phyloP scores from a whole-genome alignment of 176 grass and related monocot species.

The Musa beccarii region DNA sequence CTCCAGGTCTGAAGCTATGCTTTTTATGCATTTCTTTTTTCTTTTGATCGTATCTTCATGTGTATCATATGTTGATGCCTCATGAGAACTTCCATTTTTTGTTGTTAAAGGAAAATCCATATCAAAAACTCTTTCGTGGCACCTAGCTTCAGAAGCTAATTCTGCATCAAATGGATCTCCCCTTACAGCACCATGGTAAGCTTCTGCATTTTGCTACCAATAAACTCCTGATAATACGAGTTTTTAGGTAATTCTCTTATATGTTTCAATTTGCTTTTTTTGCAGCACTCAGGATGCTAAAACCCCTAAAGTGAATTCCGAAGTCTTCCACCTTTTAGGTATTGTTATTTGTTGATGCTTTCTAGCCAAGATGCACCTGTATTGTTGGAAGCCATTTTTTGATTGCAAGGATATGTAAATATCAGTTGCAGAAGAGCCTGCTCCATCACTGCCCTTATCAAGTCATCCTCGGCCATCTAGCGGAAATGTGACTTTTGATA shows the following conservation, averaged over 20 bases:
- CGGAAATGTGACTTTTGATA: slow-evolving; percentile 22
- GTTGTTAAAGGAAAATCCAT: slow-evolving; percentile 18
- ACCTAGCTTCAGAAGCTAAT: slow-evolving; percentile 71
- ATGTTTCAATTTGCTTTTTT: background rate
- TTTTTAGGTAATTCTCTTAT: background rate
- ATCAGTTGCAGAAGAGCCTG: slow-evolving; percentile 41
- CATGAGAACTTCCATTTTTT: slow-evolving; percentile 4
- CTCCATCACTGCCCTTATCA: slow-evolving; percentile 24
- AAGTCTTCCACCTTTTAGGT: slow-evolving; percentile 52
- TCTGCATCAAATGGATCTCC: slow-evolving; percentile 33
- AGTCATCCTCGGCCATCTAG: slow-evolving; percentile 30
- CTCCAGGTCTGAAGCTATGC: slow-evolving; percentile 46
- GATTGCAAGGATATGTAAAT: slow-evolving; percentile 12
- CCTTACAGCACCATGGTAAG: slow-evolving; percentile 39
- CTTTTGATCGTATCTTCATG: slow-evolving; percentile 12
- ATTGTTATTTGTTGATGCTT: slow-evolving; percentile 5
- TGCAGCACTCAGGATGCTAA: slow-evolving; percentile 54
- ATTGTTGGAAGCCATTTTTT: background rate
- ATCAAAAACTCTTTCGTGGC: slow-evolving; percentile 94
- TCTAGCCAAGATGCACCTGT: background rate
- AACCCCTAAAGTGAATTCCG: slow-evolving; percentile 42
- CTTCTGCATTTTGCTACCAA: background rate
- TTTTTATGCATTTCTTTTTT: slow-evolving; percentile 16
- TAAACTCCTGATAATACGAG: slow-evolving; percentile 2
- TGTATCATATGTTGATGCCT: slow-evolving; percentile 9